Percentiles rank a stretch among this genome's conserved stretches.
phyloP scores from a whole-genome alignment of 1,284 basidiomycete genomes.

The Austropuccinia psidii region DNA sequence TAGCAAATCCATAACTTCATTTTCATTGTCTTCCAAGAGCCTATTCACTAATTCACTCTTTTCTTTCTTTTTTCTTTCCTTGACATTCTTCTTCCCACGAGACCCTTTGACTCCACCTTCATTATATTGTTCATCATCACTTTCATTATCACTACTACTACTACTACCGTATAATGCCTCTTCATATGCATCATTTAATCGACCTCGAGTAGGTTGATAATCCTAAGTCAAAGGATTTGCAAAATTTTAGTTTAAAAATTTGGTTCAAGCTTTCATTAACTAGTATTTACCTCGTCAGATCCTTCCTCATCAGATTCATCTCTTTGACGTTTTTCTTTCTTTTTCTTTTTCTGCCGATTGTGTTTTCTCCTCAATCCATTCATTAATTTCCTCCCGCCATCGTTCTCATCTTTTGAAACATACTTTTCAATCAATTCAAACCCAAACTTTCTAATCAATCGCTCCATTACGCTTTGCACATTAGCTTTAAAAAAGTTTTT shows the following conservation, averaged over 20 bases:
- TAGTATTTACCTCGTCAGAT: conserved; percentile 1
- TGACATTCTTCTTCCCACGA: conserved; percentile 36
- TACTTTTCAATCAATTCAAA: conserved; percentile 64
- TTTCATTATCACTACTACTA: conserved; percentile 60
- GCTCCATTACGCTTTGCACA: conserved; percentile 92
- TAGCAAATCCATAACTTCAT: conserved; percentile 91
- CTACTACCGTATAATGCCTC: conserved; percentile 87
- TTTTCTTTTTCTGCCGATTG: conserved; percentile 71
- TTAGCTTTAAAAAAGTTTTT: conserved; percentile 98
- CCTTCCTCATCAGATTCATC: conserved; percentile 51
- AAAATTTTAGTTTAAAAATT: conserved; percentile 23
- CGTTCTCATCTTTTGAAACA: conserved; percentile 52
- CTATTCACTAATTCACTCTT: conserved; percentile 51
- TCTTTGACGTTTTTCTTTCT: conserved; percentile 45
- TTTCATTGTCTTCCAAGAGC: conserved; percentile 73
- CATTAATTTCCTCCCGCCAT: conserved; percentile 60
- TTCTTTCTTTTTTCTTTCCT: conserved; percentile 40
- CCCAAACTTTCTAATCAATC: conserved; percentile 83
- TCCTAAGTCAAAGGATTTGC: conserved; percentile 34
- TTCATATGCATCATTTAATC: conserved; percentile 69
- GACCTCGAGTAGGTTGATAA: conserved; percentile 52
- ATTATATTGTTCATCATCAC: conserved; percentile 53
- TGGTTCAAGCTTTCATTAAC: conserved; percentile 18
- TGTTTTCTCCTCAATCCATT: conserved; percentile 84
- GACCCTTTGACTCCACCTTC: conserved; percentile 40